phyloP scores from a whole-genome alignment of 305 asterid species.

The Fraxinus velutina region DNA sequence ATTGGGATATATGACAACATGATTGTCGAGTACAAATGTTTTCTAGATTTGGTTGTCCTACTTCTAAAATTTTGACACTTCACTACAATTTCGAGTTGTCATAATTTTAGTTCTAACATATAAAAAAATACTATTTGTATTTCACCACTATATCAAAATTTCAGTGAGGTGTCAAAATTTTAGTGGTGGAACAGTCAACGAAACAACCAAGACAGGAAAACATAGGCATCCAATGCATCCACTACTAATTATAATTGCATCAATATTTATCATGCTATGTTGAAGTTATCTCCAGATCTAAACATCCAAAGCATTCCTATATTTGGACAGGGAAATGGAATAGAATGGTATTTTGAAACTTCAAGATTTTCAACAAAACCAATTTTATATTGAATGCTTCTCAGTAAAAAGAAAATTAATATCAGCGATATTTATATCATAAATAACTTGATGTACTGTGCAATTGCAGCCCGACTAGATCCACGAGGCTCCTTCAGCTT shows the following conservation, averaged over 20 bases:
- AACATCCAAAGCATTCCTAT: neutral
- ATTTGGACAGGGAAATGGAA: no score
- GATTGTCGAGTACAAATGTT: neutral
- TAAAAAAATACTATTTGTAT: no score
- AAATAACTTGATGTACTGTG: constrained; percentile 67
- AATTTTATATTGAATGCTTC: neutral
- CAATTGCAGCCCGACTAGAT: constrained; percentile 57
- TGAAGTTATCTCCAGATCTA: neutral
- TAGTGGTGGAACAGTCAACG: no score
- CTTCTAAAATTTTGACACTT: neutral
- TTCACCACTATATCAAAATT: no score
- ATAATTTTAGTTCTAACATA: neutral
- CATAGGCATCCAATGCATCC: neutral
- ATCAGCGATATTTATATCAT: neutral
- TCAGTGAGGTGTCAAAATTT: neutral
- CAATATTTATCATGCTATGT: neutral
- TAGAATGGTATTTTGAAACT: no score
- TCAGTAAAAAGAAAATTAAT: neutral
- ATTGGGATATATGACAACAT: neutral
- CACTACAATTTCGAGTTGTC: neutral
- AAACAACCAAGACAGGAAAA: neutral
- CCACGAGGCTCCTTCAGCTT: constrained; percentile 90
- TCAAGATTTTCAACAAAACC: no score
- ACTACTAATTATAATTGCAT: neutral
- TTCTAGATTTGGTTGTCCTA: neutral